These are phyloP conservation scores for Tricholomella constricta DNA, from an alignment of 768 basidiomycete species.

Conservation along the genomic window DNA sequence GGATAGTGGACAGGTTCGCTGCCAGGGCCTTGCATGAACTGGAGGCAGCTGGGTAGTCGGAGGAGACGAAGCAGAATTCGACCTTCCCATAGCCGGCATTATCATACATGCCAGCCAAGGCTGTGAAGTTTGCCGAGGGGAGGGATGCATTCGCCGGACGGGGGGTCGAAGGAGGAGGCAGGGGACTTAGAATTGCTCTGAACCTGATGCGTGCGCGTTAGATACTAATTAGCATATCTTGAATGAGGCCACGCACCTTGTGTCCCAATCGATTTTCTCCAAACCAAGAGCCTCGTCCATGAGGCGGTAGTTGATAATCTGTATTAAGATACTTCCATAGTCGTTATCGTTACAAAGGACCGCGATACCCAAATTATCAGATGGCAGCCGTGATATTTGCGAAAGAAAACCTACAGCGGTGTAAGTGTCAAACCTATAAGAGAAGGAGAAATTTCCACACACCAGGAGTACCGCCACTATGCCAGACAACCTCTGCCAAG, in stretches of 20 bases:
- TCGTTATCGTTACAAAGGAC: conserved; percentile 23
- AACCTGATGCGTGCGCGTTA: too few species aligned
- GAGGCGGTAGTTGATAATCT: conserved; percentile 22
- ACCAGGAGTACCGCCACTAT: conserved; percentile 18
- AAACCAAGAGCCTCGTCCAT: conserved; percentile 23
- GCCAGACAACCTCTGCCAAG: conserved; percentile 15
- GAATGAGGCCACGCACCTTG: conserved; percentile 1
- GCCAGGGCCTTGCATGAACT: conserved; percentile 16
- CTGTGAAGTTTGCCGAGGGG: conserved; percentile 12
- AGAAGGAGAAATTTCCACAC: not conserved
- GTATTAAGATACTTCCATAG: conserved; percentile 10
- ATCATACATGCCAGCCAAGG: conserved; percentile 18
- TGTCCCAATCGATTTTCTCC: conserved; percentile 20
- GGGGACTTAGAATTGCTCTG: not conserved
- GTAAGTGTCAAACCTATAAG: not conserved
- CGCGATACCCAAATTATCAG: conserved; percentile 21
- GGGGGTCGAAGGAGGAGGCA: conserved; percentile 7
- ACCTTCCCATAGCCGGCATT: conserved; percentile 19
- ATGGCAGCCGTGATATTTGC: conserved; percentile 18
- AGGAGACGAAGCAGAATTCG: conserved; percentile 22
- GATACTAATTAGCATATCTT: too few species aligned
- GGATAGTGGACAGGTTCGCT: conserved; percentile 16
- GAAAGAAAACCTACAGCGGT: conserved; percentile 19
- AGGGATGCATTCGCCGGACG: conserved; percentile 17
- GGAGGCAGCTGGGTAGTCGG: conserved; percentile 10